These are phyloP conservation scores for Vitis rotundifolia DNA, from an alignment of 164 flowering plant genomes.

Conservation along the genomic window DNA sequence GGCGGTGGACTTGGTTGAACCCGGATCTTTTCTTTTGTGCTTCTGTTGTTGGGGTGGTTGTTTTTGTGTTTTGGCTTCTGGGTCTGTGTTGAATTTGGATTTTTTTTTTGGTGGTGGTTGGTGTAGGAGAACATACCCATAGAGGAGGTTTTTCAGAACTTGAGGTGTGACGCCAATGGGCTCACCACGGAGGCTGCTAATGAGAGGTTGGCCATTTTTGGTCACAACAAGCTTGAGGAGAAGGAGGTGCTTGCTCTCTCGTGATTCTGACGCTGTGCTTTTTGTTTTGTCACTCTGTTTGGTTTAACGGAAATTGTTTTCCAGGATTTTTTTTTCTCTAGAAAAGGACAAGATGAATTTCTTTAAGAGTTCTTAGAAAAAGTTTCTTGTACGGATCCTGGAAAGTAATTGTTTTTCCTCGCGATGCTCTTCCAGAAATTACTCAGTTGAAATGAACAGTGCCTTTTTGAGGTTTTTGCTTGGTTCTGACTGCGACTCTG, in stretches of 20 bases:
- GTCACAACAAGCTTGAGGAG: constrained; percentile 77
- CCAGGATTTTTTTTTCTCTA: not conserved
- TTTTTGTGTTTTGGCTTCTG: constrained; percentile 9
- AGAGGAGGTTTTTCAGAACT: constrained; percentile 76
- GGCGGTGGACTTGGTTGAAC: constrained; percentile 64
- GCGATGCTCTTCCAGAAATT: too few species aligned
- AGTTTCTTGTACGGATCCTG: too few species aligned
- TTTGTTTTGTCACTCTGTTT: not conserved
- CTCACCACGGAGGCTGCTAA: constrained; percentile 58
- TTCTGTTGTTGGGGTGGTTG: constrained; percentile 1
- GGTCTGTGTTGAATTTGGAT: constrained; percentile 8
- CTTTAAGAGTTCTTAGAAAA: too few species aligned
- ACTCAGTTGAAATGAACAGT: too few species aligned
- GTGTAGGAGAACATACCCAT: constrained; percentile 79
- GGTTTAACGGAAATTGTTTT: not conserved
- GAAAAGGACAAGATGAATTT: not conserved
- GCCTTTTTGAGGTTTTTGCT: constrained; percentile 31
- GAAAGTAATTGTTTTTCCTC: too few species aligned
- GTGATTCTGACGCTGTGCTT: not conserved
- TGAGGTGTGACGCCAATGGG: constrained; percentile 64
- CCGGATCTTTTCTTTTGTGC: not conserved
- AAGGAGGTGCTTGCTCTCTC: constrained; percentile 43
- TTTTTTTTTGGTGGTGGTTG: not conserved
- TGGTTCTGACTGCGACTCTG: too few species aligned
- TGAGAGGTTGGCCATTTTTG: constrained; percentile 63